Evolutionary conservation across 768 basidiomycete genomes (phyloP).

Genomic region (Tubosaeta sp.): DNA sequence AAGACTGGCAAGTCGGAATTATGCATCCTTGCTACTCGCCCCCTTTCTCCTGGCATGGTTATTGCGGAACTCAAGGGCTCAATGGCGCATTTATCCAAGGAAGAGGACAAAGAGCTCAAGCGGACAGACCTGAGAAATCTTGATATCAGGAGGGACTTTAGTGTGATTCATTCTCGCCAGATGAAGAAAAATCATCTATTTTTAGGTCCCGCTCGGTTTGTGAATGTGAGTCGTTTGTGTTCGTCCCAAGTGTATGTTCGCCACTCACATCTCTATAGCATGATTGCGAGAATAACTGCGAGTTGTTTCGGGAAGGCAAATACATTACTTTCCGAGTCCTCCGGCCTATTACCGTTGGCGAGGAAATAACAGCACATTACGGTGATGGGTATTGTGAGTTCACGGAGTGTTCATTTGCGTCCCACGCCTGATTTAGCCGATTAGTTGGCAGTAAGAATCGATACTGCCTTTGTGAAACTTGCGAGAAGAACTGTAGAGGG

Average conservation of each 20-base stretch:
- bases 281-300: constrained; percentile 86
- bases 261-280: constrained; percentile 46
- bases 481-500: constrained; percentile 70
- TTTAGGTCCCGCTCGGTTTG: constrained; percentile 87
- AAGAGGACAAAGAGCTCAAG: constrained; percentile 83
- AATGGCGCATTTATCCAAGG: constrained; percentile 82
- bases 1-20: constrained; percentile 85
- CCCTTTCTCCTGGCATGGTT: constrained; percentile 62
- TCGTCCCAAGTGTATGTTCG: background rate
- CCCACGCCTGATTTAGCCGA: constrained; percentile 27
- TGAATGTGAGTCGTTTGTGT: constrained; percentile 60
- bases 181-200: constrained; percentile 92
- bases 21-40: constrained; percentile 79
- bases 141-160: constrained; percentile 82
- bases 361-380: constrained; percentile 88
- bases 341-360: constrained; percentile 70
- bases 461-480: constrained; percentile 82
- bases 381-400: constrained; percentile 86
- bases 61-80: constrained; percentile 88
- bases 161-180: constrained; percentile 86
- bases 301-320: constrained; percentile 82
- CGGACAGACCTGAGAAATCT: constrained; percentile 65
- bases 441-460: constrained; percentile 65
- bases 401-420: constrained; percentile 17
- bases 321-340: constrained; percentile 87